These are phyloP conservation scores for Raphanus raphanistrum DNA, from an alignment of 345 rosid species.

Conservation along the genomic window DNA sequence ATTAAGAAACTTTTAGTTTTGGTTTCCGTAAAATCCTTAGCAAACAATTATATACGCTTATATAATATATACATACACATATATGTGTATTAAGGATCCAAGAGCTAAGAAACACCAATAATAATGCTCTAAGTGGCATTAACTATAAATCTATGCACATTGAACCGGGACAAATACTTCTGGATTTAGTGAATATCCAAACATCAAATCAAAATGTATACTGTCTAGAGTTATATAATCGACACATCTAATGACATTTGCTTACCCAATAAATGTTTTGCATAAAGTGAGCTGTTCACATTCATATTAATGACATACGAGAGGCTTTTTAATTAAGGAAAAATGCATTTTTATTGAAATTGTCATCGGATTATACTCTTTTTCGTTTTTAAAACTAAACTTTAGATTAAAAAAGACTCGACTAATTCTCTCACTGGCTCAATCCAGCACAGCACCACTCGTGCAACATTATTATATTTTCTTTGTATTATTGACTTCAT, in stretches of 20 bases:
- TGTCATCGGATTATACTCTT: slow-evolving; percentile 23
- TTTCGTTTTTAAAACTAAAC: neutral
- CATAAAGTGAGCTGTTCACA: slow-evolving; percentile 33
- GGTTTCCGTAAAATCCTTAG: too few relatives aligned
- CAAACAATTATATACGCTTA: too few relatives aligned
- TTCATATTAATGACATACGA: slow-evolving; percentile 1
- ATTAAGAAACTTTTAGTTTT: too few relatives aligned
- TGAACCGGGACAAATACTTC: slow-evolving; percentile 36
- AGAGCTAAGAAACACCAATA: too few relatives aligned
- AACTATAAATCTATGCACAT: slow-evolving; percentile 25
- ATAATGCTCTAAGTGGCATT: slow-evolving; percentile 24
- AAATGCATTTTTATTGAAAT: neutral
- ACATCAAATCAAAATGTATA: slow-evolving; percentile 13
- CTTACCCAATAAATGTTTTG: slow-evolving; percentile 33
- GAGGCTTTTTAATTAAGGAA: neutral
- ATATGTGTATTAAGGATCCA: too few relatives aligned
- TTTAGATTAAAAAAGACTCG: neutral
- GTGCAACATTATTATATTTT: slow-evolving; percentile 50
- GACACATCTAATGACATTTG: slow-evolving; percentile 31
- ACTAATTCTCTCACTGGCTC: slow-evolving; percentile 27
- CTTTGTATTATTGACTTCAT: slow-evolving; percentile 30
- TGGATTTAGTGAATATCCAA: slow-evolving; percentile 11
- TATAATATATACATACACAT: too few relatives aligned
- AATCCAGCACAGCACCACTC: slow-evolving; percentile 54
- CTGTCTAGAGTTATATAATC: neutral